Evolutionary conservation across 129 eudicot genomes (phyloP).

Genomic region (Cynara cardunculus): DNA sequence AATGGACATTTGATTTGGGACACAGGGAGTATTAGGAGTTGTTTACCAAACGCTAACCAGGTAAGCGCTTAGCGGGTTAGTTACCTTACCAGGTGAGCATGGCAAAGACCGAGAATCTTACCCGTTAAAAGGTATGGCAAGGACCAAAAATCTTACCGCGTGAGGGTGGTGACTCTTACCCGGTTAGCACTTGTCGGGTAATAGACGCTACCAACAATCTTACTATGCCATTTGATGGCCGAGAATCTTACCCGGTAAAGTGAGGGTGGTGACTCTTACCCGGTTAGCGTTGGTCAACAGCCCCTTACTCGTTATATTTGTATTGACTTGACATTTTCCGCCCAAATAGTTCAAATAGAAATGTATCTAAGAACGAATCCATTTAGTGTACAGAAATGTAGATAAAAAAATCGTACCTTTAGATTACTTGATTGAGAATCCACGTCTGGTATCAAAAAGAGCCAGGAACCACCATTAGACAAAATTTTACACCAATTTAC

Average conservation of each 20-base stretch:
- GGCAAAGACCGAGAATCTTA: background rate
- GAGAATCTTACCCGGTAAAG: too few species aligned
- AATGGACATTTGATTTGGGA: too few species aligned
- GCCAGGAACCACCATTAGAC: slow-evolving; percentile 27
- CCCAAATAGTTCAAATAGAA: background rate
- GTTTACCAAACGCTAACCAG: background rate
- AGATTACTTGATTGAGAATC: slow-evolving; percentile 36
- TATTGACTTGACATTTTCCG: background rate
- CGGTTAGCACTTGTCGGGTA: too few species aligned
- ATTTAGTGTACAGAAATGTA: background rate
- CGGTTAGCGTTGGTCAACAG: too few species aligned
- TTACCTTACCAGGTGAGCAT: background rate
- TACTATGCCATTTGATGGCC: too few species aligned
- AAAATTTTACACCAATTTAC: slow-evolving; percentile 7
- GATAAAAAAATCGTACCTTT: slow-evolving; percentile 36
- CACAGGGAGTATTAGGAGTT: background rate
- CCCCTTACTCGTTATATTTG: background rate
- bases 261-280: background rate
- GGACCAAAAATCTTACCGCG: background rate
- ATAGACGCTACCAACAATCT: too few species aligned
- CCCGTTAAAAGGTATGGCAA: background rate
- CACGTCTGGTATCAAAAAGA: slow-evolving; percentile 23
- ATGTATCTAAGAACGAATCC: background rate
- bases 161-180: background rate
- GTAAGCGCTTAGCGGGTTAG: background rate